These are phyloP conservation scores for Acmispon strigosus DNA, from an alignment of 306 rosid species.

Conservation along the genomic window DNA sequence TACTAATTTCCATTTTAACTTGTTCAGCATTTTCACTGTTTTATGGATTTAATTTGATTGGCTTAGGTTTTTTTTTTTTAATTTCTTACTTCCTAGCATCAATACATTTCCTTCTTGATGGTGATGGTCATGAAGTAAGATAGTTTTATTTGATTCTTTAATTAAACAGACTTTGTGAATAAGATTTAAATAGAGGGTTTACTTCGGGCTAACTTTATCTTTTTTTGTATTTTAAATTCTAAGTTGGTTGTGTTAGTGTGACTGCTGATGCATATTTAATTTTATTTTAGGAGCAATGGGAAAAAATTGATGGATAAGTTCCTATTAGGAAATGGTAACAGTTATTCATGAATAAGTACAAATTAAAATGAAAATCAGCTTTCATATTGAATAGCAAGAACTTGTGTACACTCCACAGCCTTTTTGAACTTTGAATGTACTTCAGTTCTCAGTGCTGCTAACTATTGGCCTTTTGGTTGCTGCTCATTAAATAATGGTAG, in stretches of 20 bases:
- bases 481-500: background rate
- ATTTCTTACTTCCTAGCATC: no score
- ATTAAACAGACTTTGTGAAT: background rate
- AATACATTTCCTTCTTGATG: background rate
- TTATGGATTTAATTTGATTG: no score
- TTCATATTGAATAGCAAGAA: background rate
- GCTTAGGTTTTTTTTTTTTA: no score
- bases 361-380: background rate
- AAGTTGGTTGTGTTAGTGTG: background rate
- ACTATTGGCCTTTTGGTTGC: background rate
- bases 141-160: background rate
- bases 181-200: background rate
- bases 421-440: background rate
- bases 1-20: no score
- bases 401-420: background rate
- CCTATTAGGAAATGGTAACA: background rate
- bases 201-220: background rate
- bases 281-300: background rate
- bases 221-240: background rate
- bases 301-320: background rate
- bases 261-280: background rate
- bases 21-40: no score
- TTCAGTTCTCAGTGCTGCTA: background rate
- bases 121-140: background rate
- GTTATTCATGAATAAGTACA: background rate